Conservation (phyloP, 2,329 filamentous ascomycete genomes). For the Penicillium brasilianum region DNA sequence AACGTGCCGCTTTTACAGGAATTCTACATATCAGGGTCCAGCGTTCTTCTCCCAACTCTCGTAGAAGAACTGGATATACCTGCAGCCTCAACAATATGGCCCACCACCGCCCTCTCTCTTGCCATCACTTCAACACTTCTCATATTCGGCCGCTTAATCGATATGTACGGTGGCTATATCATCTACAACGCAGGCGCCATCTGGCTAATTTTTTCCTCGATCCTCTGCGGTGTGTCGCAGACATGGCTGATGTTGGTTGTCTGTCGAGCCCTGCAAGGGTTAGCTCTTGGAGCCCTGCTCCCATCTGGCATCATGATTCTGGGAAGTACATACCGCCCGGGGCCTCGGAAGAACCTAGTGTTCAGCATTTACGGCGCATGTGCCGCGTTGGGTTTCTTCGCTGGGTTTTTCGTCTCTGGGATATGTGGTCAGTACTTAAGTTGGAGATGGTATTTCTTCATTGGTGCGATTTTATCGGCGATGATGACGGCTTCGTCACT, state of each 20-base stretch:
- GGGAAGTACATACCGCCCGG: conserved; percentile 68
- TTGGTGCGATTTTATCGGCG: conserved; percentile 61
- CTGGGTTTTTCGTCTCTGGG: conserved; percentile 69
- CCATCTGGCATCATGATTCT: conserved; percentile 71
- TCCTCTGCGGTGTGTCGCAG: conserved; percentile 72
- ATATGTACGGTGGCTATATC: conserved; percentile 68
- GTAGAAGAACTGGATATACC: conserved; percentile 68
- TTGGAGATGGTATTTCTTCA: conserved; percentile 73
- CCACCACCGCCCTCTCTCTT: conserved; percentile 58
- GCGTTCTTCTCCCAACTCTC: conserved; percentile 69
- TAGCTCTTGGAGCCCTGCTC: conserved; percentile 74
- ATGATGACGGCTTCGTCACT: conserved; percentile 53
- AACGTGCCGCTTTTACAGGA: conserved; percentile 52
- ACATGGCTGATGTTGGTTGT: conserved; percentile 73
- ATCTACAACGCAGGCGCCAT: conserved; percentile 66
- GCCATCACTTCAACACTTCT: conserved; percentile 56
- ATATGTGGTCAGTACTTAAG: conserved; percentile 58
- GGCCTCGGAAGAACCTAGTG: conserved; percentile 70
- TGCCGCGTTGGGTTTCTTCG: conserved; percentile 55
- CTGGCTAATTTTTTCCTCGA: conserved; percentile 71
- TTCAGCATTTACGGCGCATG: conserved; percentile 64
- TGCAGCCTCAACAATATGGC: conserved; percentile 64
- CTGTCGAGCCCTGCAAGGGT: conserved; percentile 74
- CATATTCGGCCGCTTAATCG: conserved; percentile 60
- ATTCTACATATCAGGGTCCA: conserved; percentile 79